Conservation (phyloP, 306 rosid genomes). For the Aeschynomene evenia region DNA sequence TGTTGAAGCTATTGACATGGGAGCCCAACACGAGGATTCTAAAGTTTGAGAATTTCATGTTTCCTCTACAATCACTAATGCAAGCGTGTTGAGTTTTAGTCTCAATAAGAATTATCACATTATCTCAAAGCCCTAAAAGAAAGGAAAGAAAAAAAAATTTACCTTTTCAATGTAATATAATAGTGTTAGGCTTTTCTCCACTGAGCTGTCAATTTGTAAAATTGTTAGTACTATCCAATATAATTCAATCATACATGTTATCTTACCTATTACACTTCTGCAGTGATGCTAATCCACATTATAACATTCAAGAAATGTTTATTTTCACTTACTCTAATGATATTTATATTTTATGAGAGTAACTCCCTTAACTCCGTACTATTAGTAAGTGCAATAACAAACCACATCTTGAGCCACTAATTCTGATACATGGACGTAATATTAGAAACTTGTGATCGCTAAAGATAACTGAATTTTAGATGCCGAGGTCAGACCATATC, state of each 20-base stretch:
- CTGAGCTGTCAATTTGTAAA: not conserved
- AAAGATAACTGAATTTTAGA: not conserved
- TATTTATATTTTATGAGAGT: too few species aligned
- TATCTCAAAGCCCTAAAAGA: not conserved
- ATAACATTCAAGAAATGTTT: too few species aligned
- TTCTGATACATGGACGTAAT: not conserved
- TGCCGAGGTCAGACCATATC: constrained; percentile 5
- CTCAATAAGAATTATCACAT: not conserved
- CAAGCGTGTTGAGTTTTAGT: not conserved
- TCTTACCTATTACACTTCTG: too few species aligned
- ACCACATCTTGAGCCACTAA: not conserved
- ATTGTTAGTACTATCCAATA: too few species aligned
- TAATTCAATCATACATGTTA: too few species aligned
- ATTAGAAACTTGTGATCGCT: not conserved
- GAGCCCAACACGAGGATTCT: not conserved
- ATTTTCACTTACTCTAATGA: too few species aligned
- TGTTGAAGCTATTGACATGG: constrained; percentile 23
- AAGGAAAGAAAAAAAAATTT: too few species aligned
- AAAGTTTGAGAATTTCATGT: constrained; percentile 8
- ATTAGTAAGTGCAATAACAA: too few species aligned
- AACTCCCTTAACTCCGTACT: too few species aligned
- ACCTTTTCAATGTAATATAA: too few species aligned
- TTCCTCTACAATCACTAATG: not conserved
- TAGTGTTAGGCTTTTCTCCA: not conserved
- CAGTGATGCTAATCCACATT: too few species aligned